These are phyloP conservation scores for Polytrichum formosum DNA, from an alignment of 225 moss, liverwort and hornwort species.

Conservation along the genomic window DNA sequence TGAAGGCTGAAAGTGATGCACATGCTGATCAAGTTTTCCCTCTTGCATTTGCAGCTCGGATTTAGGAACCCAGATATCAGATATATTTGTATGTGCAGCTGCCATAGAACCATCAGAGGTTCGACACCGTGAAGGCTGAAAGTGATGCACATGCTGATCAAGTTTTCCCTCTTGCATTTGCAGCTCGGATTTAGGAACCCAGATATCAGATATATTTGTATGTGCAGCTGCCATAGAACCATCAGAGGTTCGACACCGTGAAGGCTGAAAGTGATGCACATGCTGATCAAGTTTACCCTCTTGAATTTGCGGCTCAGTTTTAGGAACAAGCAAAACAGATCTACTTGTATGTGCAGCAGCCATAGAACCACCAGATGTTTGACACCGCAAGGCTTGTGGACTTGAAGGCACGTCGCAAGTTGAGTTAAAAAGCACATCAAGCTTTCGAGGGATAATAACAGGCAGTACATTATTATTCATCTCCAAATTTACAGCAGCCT, in stretches of 20 bases:
- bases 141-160: not conserved
- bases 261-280: not conserved
- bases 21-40: conserved; percentile 2
- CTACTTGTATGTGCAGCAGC: too few species aligned
- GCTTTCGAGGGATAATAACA: conserved; percentile 7
- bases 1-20: not conserved
- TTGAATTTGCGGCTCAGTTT: not conserved
- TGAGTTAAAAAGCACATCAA: not conserved
- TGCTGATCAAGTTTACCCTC: not conserved
- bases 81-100: conserved; percentile 1
- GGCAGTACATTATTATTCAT: conserved; percentile 3
- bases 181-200: too few species aligned
- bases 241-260: not conserved
- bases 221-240: too few species aligned
- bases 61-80: conserved; percentile 1
- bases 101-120: not conserved
- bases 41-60: not conserved
- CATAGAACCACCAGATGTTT: not conserved
- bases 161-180: not conserved
- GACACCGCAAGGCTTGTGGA: not conserved
- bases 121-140: not conserved
- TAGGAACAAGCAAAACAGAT: too few species aligned
- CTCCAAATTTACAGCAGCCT: not conserved
- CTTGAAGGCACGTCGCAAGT: conserved; percentile 1
- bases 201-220: too few species aligned